These are phyloP conservation scores for Acanthamoeba triangularis DNA, from an alignment of 208 protist genomes.

Conservation along the genomic window DNA sequence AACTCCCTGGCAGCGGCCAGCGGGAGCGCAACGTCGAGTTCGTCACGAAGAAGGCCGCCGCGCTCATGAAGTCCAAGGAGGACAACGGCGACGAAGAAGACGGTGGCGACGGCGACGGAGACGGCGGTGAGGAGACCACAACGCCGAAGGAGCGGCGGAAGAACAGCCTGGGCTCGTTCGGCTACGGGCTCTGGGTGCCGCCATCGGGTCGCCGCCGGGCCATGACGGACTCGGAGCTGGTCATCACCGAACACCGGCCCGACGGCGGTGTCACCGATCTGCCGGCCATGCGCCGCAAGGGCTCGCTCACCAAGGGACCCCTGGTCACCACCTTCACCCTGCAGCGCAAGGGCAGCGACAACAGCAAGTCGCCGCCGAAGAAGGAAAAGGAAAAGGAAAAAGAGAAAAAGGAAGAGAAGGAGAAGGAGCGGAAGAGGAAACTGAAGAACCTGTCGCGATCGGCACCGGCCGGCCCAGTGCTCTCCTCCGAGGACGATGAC, in stretches of 20 bases:
- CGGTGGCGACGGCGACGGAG: too few species aligned
- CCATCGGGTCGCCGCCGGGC: not conserved
- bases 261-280: not conserved
- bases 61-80: not conserved
- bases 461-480: not conserved
- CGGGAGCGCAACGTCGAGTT: not conserved
- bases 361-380: not conserved
- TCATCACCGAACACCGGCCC: not conserved
- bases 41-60: not conserved
- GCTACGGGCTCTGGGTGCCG: not conserved
- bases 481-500: not conserved
- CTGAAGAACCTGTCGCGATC: not conserved
- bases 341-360: not conserved
- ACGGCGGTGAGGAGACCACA: too few species aligned
- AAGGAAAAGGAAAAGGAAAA: not conserved
- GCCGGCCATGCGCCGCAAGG: not conserved
- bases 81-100: not conserved
- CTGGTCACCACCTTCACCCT: not conserved
- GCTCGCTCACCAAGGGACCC: not conserved
- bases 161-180: slow-evolving; percentile 46
- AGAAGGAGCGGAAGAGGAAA: slow-evolving; percentile 1
- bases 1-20: not conserved
- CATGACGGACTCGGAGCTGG: not conserved
- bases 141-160: not conserved
- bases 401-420: not conserved